These are phyloP conservation scores for Lachnellula occidentalis DNA, from an alignment of 2,329 filamentous ascomycete species.

Conservation along the genomic window DNA sequence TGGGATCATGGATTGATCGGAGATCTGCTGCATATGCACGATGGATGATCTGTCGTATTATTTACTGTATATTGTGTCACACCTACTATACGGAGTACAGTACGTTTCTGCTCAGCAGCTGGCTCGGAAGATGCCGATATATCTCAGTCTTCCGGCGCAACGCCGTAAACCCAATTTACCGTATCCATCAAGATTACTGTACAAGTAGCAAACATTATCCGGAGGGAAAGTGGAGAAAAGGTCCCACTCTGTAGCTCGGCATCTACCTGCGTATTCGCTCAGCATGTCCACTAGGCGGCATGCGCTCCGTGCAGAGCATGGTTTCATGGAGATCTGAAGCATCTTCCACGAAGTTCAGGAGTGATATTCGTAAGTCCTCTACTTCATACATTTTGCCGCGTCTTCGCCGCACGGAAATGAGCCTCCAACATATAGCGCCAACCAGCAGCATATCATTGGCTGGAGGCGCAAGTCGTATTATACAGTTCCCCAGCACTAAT, in stretches of 20 bases:
- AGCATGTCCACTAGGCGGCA: no score
- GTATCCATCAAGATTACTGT: background rate
- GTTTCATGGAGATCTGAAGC: no score
- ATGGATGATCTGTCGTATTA: constrained; percentile 5
- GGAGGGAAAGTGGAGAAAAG: no score
- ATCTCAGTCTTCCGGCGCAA: background rate
- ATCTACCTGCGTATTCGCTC: background rate
- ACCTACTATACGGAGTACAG: no score
- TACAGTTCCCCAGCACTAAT: no score
- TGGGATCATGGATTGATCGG: constrained; percentile 7
- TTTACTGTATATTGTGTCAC: background rate
- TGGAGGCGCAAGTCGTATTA: background rate
- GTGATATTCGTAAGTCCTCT: background rate
- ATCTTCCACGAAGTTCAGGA: background rate
- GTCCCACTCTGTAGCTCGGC: no score
- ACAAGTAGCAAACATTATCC: background rate
- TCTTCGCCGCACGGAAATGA: background rate
- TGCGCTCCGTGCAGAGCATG: no score
- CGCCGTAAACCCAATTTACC: background rate
- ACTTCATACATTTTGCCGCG: background rate
- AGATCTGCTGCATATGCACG: constrained; percentile 8
- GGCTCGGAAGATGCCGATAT: background rate
- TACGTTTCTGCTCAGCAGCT: no score
- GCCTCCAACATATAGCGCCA: background rate
- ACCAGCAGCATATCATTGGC: background rate